phyloP scores from a whole-genome alignment of 768 basidiomycete species.

The Serendipita sp. region DNA sequence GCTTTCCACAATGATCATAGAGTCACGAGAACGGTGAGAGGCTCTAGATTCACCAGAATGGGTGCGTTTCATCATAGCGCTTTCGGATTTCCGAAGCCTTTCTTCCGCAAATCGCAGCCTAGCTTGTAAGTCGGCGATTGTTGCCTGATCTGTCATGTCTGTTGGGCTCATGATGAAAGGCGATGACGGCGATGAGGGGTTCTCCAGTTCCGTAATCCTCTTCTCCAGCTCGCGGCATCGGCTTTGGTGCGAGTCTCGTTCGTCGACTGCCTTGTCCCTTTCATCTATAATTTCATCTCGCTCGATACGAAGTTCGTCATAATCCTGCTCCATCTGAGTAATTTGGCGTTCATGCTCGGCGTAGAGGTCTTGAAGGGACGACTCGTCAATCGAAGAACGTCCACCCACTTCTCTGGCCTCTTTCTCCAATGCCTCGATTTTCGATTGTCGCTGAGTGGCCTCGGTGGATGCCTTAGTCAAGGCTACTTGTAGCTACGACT shows the following conservation, averaged over 20 bases:
- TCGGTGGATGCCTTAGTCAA: not conserved
- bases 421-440: not conserved
- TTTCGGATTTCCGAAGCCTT: not conserved
- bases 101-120: not conserved
- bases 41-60: not conserved
- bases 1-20: not conserved
- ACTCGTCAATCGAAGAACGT: slow-evolving; percentile 4
- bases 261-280: not conserved
- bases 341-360: slow-evolving; percentile 1
- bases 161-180: not conserved
- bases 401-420: not conserved
- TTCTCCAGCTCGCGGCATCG: not conserved
- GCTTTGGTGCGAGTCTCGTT: not conserved
- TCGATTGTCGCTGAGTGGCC: not conserved
- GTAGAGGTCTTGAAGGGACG: not conserved
- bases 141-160: not conserved
- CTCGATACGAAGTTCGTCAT: slow-evolving; percentile 1
- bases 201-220: not conserved
- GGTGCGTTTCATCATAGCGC: not conserved
- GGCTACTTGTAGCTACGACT: not conserved
- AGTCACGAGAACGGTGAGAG: not conserved
- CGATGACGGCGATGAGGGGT: too few relatives aligned
- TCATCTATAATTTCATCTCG: not conserved
- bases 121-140: not conserved
- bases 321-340: slow-evolving; percentile 1